phyloP scores from a whole-genome alignment of 768 basidiomycete species.

The Leucogyrophana mollusca region DNA sequence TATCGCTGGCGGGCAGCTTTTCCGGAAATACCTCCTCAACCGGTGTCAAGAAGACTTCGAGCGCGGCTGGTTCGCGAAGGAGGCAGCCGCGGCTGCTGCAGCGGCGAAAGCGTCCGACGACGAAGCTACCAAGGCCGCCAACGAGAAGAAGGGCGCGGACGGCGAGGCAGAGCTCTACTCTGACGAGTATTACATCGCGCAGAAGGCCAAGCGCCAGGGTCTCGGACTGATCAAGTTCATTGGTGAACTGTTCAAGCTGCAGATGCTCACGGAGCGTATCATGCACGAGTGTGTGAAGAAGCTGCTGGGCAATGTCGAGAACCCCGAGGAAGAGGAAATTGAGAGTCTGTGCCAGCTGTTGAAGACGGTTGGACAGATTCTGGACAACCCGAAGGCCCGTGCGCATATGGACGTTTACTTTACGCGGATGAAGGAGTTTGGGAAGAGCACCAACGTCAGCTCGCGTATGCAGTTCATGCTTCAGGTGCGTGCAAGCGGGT shows the following conservation, averaged over 20 bases:
- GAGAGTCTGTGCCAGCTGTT: slow-evolving; percentile 94
- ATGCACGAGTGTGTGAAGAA: slow-evolving; percentile 99
- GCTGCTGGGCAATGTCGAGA: slow-evolving; percentile 87
- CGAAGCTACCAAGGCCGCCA: slow-evolving; percentile 69
- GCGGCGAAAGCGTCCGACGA: slow-evolving; percentile 85
- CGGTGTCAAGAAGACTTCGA: slow-evolving; percentile 99
- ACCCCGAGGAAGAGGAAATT: slow-evolving; percentile 97
- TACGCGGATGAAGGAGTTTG: slow-evolving; percentile 81
- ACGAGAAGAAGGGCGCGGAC: slow-evolving; percentile 51
- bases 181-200: slow-evolving; percentile 93
- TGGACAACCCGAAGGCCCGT: slow-evolving; percentile 80
- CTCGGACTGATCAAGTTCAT: slow-evolving; percentile 98
- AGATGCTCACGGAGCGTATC: slow-evolving; percentile 96
- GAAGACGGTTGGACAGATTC: slow-evolving; percentile 78
- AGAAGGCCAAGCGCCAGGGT: slow-evolving; percentile 96
- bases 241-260: slow-evolving; percentile 97
- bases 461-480: slow-evolving; percentile 96
- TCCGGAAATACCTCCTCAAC: slow-evolving; percentile 95
- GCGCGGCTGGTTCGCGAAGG: slow-evolving; percentile 89
- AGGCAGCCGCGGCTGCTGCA: slow-evolving; percentile 83
- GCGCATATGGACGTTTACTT: slow-evolving; percentile 94
- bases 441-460: slow-evolving; percentile 70
- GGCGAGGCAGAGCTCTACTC: slow-evolving; percentile 78
- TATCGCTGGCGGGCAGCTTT: slow-evolving; percentile 90
- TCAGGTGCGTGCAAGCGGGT: slow-evolving; percentile 61